Conservation (phyloP, 208 protist species). For the Acanthamoeba castellanii region DNA sequence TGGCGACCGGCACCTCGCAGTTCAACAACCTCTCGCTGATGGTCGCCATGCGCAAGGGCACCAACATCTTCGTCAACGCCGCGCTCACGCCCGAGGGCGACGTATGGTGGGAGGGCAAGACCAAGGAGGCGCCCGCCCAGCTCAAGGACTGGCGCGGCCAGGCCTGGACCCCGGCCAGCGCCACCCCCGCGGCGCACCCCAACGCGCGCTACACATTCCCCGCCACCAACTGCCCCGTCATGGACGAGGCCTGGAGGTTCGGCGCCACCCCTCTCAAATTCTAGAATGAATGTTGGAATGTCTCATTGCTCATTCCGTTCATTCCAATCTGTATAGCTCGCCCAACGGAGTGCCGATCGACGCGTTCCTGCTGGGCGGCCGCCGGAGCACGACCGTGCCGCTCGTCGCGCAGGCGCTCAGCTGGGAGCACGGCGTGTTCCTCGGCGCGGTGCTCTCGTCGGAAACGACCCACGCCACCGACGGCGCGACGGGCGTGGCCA, state of each 20-base stretch:
- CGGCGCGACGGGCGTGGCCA: slow-evolving; percentile 74
- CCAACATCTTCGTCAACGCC: slow-evolving; percentile 91
- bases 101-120: slow-evolving; percentile 93
- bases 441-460: slow-evolving; percentile 86
- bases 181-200: slow-evolving; percentile 86
- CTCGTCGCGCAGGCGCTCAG: slow-evolving; percentile 87
- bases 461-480: slow-evolving; percentile 89
- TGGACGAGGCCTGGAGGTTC: slow-evolving; percentile 85
- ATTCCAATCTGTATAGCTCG: too few relatives aligned
- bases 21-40: slow-evolving; percentile 85
- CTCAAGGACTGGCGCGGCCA: slow-evolving; percentile 88
- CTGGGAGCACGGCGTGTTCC: slow-evolving; percentile 91
- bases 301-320: too few relatives aligned
- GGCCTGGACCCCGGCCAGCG: slow-evolving; percentile 82
- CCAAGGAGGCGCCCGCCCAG: slow-evolving; percentile 78
- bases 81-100: slow-evolving; percentile 87
- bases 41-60: slow-evolving; percentile 81
- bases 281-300: too few relatives aligned
- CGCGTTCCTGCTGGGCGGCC: slow-evolving; percentile 91
- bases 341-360: slow-evolving; percentile 89
- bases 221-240: slow-evolving; percentile 86
- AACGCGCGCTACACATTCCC: slow-evolving; percentile 90
- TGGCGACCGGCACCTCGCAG: slow-evolving; percentile 89
- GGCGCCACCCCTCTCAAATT: too few relatives aligned
- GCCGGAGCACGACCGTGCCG: slow-evolving; percentile 84